These are phyloP conservation scores for Fusarium musae DNA, from an alignment of 2,329 filamentous ascomycete genomes.

Conservation along the genomic window DNA sequence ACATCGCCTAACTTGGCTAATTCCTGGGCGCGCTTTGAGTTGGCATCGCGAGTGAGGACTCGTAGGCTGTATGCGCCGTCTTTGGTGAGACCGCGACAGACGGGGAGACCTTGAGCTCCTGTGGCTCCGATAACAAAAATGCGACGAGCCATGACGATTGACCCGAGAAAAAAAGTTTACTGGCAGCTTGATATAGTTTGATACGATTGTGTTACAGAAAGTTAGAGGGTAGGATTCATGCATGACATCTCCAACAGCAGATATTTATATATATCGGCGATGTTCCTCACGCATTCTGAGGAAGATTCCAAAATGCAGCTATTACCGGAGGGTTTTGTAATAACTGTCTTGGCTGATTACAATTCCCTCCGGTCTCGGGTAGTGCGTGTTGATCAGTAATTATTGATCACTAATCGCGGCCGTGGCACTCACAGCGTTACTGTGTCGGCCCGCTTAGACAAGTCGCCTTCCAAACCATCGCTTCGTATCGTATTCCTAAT, in stretches of 20 bases:
- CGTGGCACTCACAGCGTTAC: fast-evolving
- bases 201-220: fast-evolving
- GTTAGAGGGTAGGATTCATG: not conserved
- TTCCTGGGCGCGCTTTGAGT: not conserved
- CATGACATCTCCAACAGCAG: fast-evolving
- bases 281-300: fast-evolving
- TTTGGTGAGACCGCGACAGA: slow-evolving; percentile 4
- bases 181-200: fast-evolving
- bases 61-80: slow-evolving; percentile 9
- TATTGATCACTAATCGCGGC: not conserved
- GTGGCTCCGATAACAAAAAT: slow-evolving; percentile 20
- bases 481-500: not conserved
- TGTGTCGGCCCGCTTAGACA: fast-evolving
- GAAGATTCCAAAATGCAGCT: fast-evolving
- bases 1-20: not conserved
- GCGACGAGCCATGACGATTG: not conserved
- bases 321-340: not conserved
- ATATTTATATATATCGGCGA: too few species aligned
- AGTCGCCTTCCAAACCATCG: fast-evolving
- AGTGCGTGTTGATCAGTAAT: not conserved
- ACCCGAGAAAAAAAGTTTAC: fast-evolving
- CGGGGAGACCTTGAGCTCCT: slow-evolving; percentile 18
- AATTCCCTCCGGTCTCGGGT: not conserved
- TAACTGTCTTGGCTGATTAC: not conserved
- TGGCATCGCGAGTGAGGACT: slow-evolving; percentile 11